These are phyloP conservation scores for Elaeis guineensis DNA, from an alignment of 176 grass and related monocot species.

Conservation along the genomic window DNA sequence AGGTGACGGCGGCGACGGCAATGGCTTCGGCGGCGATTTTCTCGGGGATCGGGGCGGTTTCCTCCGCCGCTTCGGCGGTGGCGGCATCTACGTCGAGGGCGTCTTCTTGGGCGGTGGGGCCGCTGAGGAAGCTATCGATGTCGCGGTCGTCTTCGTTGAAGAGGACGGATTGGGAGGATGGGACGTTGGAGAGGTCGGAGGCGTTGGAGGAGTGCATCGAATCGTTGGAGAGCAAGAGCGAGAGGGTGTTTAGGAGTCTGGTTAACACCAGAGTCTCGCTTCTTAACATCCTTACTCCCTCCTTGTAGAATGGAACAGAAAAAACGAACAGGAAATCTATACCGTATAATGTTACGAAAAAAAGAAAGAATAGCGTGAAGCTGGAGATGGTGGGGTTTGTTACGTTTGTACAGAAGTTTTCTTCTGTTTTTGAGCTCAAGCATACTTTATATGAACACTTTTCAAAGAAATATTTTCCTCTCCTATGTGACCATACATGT, in stretches of 20 bases:
- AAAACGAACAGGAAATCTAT: too few species aligned
- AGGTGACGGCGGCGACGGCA: conserved; percentile 20
- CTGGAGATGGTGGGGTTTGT: too few species aligned
- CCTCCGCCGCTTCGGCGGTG: conserved; percentile 14
- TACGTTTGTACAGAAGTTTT: too few species aligned
- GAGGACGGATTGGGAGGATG: conserved; percentile 11
- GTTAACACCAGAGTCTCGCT: conserved; percentile 67
- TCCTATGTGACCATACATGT: too few species aligned
- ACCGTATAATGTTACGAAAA: too few species aligned
- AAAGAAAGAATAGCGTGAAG: too few species aligned
- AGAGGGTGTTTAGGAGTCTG: conserved; percentile 59
- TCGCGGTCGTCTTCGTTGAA: conserved; percentile 11
- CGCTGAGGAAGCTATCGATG: conserved; percentile 31
- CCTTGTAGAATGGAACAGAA: conserved; percentile 23
- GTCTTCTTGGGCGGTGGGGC: conserved; percentile 11
- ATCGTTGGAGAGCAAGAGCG: conserved; percentile 44
- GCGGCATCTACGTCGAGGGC: background rate
- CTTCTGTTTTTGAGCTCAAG: too few species aligned
- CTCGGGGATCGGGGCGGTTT: conserved; percentile 28
- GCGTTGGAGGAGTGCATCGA: conserved; percentile 52
- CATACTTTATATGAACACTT: too few species aligned
- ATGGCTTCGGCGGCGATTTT: conserved; percentile 37
- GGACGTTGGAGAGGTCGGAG: conserved; percentile 45
- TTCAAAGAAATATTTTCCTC: too few species aligned
- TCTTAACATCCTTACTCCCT: conserved; percentile 66